Percentiles rank a stretch among this genome's conserved stretches.
Evolutionary conservation across 2,329 filamentous ascomycete species (phyloP).

Genomic region (Trichoderma simmonsii): DNA sequence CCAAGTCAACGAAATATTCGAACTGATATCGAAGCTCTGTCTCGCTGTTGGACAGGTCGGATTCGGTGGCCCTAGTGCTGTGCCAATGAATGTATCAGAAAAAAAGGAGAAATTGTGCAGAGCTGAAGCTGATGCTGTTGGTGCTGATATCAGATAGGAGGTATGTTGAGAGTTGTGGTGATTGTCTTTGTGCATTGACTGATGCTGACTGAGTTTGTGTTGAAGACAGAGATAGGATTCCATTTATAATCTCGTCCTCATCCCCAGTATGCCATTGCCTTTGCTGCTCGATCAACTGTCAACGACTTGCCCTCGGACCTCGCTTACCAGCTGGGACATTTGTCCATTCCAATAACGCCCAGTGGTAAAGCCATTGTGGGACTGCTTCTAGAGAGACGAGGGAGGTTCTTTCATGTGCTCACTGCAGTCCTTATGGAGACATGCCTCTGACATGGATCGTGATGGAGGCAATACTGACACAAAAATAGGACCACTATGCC

Average conservation of each 20-base stretch:
- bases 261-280: neutral
- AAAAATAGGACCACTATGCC: neutral
- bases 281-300: neutral
- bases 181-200: neutral
- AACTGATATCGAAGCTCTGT: neutral
- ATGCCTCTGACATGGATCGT: neutral
- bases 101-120: neutral
- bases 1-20: neutral
- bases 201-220: neutral
- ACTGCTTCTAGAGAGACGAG: neutral
- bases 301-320: neutral
- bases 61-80: neutral
- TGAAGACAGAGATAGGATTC: neutral
- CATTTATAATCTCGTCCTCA: neutral
- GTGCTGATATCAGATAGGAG: neutral
- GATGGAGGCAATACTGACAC: neutral
- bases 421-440: neutral
- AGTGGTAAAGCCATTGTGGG: slow-evolving; percentile 5
- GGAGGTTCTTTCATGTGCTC: neutral
- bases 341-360: neutral
- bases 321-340: neutral
- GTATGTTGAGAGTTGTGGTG: neutral
- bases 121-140: neutral
- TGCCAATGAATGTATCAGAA: neutral
- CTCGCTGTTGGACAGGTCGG: neutral